Base-by-base conservation (phyloP, 2,329 filamentous ascomycete genomes). In the Fusarium phyllophilum region DNA sequence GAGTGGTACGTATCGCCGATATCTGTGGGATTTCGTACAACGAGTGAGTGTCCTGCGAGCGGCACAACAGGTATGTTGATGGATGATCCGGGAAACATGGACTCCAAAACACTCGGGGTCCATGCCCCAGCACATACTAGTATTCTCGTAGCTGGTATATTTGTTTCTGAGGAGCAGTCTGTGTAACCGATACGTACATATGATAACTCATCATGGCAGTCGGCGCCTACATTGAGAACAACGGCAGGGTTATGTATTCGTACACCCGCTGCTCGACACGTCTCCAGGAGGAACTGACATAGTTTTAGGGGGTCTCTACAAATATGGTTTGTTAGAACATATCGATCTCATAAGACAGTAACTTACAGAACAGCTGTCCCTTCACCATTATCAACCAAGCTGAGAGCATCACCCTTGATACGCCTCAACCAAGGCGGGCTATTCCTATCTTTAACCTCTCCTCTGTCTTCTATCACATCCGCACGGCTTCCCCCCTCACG, bases 31-130 rank as follows among this genome's bases (percentile, higher is more conserved):
- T 89, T 90, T 65, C 84, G 87, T 9, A 95, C 81, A 6, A 95
- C 87, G 14, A 96, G 82, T 24, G 92, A 94, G 81, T 95, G 91
- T 0, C 93, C 94, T 1, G 92, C 92, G 10, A 95, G 83, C 24
- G 89, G 86, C 7, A 55, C 44, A 7, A 80, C 62, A 1, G 90
- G 89, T 29, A 95, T 82, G 17, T 83, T 79, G 4, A 86, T 77
- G 6, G 77, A 78, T 3, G 91, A 86, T 0, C 80, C 77, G 0
- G 89, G 89, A 77, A 96, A 95, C 22, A 96, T 86, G 1, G 84
- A 82, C 5, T 82, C 75, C 78, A 94, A 92, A n/a, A 94, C 89
- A 38, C 83, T 82, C 0, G 89, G 86, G 1, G 92, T 92, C 93
- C 94, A 96, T 7, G 90, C 88, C 7, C 93, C 93, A 0, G 92